Percentiles rank a stretch among this genome's conserved stretches.
These are phyloP conservation scores for Fusarium tanahbumbuense DNA, from an alignment of 2,329 filamentous ascomycete genomes.

Conservation along the genomic window DNA sequence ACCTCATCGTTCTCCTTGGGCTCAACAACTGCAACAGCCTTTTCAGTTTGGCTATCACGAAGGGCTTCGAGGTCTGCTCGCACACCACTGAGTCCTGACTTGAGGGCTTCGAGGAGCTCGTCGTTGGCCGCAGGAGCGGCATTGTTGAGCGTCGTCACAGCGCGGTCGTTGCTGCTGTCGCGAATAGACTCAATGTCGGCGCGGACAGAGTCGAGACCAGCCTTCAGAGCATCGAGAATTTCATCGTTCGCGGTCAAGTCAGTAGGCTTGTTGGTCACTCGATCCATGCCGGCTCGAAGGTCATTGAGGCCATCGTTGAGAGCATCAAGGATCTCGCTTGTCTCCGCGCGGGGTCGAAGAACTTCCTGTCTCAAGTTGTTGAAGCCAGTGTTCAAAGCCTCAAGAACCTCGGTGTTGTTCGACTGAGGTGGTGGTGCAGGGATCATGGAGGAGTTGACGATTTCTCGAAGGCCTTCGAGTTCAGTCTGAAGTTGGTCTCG, in stretches of 20 bases:
- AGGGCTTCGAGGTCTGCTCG: constrained; percentile 82
- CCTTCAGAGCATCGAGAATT: constrained; percentile 86
- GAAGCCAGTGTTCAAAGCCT: constrained; percentile 77
- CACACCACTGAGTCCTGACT: constrained; percentile 80
- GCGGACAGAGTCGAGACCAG: constrained; percentile 80
- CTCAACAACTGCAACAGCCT: constrained; percentile 53
- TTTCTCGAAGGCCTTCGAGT: constrained; percentile 83
- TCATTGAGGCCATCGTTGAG: constrained; percentile 88
- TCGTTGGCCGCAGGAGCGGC: constrained; percentile 73
- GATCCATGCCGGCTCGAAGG: constrained; percentile 81
- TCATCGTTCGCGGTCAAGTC: constrained; percentile 90
- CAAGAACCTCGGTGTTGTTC: constrained; percentile 74
- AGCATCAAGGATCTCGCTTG: constrained; percentile 88
- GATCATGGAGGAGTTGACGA: constrained; percentile 76
- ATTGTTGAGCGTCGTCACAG: constrained; percentile 56
- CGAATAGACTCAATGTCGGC: constrained; percentile 83
- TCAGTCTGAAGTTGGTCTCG: constrained; percentile 80
- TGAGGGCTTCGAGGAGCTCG: constrained; percentile 88
- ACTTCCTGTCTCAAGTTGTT: constrained; percentile 81
- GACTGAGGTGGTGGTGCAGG: constrained; percentile 59
- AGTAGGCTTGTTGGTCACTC: constrained; percentile 79
- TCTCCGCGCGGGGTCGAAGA: constrained; percentile 73
- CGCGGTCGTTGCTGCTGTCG: constrained; percentile 63
- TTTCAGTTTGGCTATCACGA: constrained; percentile 64
- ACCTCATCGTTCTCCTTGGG: constrained; percentile 81